Conservation (phyloP, 2,329 filamentous ascomycete species). For the Hymenoscyphus fructigenus region DNA sequence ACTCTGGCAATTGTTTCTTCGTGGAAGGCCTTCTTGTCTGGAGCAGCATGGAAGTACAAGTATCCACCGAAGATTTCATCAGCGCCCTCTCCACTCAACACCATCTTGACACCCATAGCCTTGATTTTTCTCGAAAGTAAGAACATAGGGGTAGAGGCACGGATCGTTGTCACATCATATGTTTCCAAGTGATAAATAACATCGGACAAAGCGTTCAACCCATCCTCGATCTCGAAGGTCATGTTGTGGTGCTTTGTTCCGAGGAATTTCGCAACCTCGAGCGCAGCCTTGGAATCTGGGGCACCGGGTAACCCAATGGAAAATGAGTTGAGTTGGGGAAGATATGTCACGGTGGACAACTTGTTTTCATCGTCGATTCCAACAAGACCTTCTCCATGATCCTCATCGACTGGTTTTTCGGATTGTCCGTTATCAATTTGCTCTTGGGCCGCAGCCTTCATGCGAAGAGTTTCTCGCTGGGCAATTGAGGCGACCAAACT, state of each 20-base stretch:
- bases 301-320: slow-evolving; percentile 94
- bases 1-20: slow-evolving; percentile 90
- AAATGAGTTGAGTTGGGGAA: slow-evolving; percentile 97
- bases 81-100: slow-evolving; percentile 91
- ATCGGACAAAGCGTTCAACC: slow-evolving; percentile 92
- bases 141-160: slow-evolving; percentile 98
- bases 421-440: slow-evolving; percentile 40
- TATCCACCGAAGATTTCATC: slow-evolving; percentile 99
- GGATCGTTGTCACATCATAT: slow-evolving; percentile 97
- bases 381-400: slow-evolving; percentile 71
- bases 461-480: slow-evolving; percentile 82
- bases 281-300: slow-evolving; percentile 86
- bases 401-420: slow-evolving; percentile 53
- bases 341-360: slow-evolving; percentile 83
- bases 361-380: slow-evolving; percentile 93
- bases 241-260: slow-evolving; percentile 98
- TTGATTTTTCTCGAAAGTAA: slow-evolving; percentile 98
- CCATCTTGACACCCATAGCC: slow-evolving; percentile 99
- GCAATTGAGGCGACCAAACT: slow-evolving; percentile 94
- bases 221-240: slow-evolving; percentile 97
- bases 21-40: slow-evolving; percentile 90
- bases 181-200: slow-evolving; percentile 98
- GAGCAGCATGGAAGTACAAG: slow-evolving; percentile 96
- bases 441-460: slow-evolving; percentile 63
- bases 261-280: slow-evolving; percentile 93